These are phyloP conservation scores for Aegle marmelos DNA, from an alignment of 345 rosid species.

Conservation along the genomic window DNA sequence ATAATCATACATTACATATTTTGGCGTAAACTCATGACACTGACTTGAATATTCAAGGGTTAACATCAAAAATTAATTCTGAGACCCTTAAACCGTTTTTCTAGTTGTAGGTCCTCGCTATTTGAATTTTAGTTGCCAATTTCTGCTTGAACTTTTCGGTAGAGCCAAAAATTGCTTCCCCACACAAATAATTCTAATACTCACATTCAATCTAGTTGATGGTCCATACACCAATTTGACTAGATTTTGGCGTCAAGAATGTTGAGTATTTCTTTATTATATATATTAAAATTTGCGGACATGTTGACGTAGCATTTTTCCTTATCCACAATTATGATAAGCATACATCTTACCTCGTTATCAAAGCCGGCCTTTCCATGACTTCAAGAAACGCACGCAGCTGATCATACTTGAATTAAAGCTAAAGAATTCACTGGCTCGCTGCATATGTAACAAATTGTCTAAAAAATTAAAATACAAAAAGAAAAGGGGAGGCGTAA, in stretches of 20 bases:
- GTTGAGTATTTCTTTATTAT: not conserved
- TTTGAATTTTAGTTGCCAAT: too few species aligned
- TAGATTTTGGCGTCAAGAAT: too few species aligned
- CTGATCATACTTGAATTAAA: not conserved
- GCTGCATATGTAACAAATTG: not conserved
- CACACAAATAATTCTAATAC: too few species aligned
- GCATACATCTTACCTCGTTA: not conserved
- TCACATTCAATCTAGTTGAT: too few species aligned
- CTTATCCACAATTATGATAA: not conserved
- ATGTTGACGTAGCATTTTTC: not conserved
- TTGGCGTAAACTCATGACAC: too few species aligned
- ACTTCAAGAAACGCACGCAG: not conserved
- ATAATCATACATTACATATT: too few species aligned
- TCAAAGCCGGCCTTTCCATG: not conserved
- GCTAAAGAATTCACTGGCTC: not conserved
- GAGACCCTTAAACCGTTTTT: too few species aligned
- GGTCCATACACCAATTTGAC: too few species aligned
- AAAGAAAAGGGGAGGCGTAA: not conserved
- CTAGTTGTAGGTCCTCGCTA: rapidly evolving
- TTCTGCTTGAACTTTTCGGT: too few species aligned
- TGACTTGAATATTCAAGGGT: too few species aligned
- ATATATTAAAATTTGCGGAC: not conserved
- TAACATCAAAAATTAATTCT: too few species aligned
- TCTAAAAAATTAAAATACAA: not conserved
- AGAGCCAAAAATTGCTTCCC: too few species aligned